These are phyloP conservation scores for Filobasidium wieringae DNA, from an alignment of 768 basidiomycete species.

Conservation along the genomic window DNA sequence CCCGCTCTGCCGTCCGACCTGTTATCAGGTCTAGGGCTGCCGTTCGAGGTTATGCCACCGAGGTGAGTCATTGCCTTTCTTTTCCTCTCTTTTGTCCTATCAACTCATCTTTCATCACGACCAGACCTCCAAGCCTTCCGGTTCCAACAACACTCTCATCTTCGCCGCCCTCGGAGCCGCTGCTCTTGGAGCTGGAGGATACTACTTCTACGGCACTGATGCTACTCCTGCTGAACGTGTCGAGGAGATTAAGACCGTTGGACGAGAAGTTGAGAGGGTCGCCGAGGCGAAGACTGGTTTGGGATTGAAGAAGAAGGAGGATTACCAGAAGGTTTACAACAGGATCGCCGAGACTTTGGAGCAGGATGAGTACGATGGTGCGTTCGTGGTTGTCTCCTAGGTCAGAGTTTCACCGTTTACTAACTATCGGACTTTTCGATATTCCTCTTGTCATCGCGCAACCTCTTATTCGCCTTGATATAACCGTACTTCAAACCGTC, in stretches of 20 bases:
- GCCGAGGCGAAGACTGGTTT: slow-evolving; percentile 42
- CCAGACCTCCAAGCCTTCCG: slow-evolving; percentile 11
- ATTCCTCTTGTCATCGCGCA: too few relatives aligned
- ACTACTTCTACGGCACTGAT: slow-evolving; percentile 48
- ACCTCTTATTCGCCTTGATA: too few relatives aligned
- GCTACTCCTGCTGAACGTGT: slow-evolving; percentile 47
- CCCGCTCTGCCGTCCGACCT: neutral
- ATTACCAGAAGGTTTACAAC: slow-evolving; percentile 96
- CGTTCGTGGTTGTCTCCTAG: slow-evolving; percentile 19
- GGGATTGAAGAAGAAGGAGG: slow-evolving; percentile 63
- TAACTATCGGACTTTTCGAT: too few relatives aligned
- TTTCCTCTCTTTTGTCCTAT: too few relatives aligned
- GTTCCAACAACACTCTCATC: slow-evolving; percentile 38
- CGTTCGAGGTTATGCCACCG: neutral
- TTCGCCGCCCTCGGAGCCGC: slow-evolving; percentile 53
- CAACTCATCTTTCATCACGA: too few relatives aligned
- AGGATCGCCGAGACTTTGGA: slow-evolving; percentile 66
- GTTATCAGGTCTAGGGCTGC: neutral
- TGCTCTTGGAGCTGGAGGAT: slow-evolving; percentile 52
- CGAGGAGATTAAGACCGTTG: slow-evolving; percentile 51
- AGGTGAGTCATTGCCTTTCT: too few relatives aligned
- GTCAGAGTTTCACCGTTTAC: too few relatives aligned
- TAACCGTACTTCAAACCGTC: too few relatives aligned
- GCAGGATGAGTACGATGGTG: slow-evolving; percentile 71
- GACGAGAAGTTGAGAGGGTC: slow-evolving; percentile 53